Evolutionary conservation across 192 early-diverging fungal species (phyloP).

Genomic region (Pilobolus umbonatus): DNA sequence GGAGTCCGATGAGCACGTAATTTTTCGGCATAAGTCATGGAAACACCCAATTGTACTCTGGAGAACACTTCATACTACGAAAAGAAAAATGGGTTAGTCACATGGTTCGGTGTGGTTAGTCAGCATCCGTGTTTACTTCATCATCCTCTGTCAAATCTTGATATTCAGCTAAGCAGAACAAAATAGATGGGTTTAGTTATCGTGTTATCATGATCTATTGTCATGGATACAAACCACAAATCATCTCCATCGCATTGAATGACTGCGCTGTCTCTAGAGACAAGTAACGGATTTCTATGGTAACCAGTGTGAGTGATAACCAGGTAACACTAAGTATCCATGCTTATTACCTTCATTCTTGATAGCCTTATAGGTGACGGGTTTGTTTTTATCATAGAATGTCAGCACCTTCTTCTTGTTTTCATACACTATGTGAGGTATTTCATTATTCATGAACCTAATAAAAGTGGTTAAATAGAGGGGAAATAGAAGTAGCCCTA

Average conservation of each 20-base stretch:
- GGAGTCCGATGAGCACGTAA: not conserved
- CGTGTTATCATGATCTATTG: not conserved
- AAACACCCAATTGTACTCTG: not conserved
- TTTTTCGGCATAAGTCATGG: not conserved
- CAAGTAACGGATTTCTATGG: too few species aligned
- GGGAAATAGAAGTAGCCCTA: not conserved
- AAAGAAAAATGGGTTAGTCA: not conserved
- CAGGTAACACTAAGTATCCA: not conserved
- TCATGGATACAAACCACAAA: not conserved
- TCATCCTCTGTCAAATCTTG: not conserved
- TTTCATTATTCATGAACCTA: slow-evolving; percentile 16
- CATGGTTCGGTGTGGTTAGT: too few species aligned
- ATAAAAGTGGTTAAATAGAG: not conserved
- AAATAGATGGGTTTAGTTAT: not conserved
- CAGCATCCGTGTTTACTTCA: not conserved
- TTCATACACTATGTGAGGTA: not conserved
- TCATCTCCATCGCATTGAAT: not conserved
- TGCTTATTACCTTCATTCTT: not conserved
- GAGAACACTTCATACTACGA: slow-evolving; percentile 11
- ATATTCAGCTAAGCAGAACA: not conserved
- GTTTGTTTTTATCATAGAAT: too few species aligned
- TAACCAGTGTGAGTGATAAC: too few species aligned
- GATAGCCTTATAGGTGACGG: not conserved
- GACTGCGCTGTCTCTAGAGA: not conserved
- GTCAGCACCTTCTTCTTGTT: not conserved